A percentile compares a stretch with the other conserved stretches of the same genome.
phyloP scores from a whole-genome alignment of 2,329 filamentous ascomycete genomes.

The Sporothrix brunneoviolacea region DNA sequence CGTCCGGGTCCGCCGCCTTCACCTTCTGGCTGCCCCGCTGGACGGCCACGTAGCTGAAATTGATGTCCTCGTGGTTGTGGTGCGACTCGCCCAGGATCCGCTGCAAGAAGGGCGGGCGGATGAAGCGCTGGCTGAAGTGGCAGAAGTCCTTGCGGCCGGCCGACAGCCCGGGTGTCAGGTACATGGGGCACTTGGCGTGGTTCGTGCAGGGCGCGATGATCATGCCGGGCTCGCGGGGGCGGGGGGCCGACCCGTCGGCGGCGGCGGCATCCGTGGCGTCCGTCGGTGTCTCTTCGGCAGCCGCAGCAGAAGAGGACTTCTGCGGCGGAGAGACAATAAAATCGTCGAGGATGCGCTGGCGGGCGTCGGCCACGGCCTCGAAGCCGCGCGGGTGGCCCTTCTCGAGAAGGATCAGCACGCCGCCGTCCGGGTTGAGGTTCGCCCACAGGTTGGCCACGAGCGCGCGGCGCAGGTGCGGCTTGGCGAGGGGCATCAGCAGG shows the following conservation, averaged over 20 bases:
- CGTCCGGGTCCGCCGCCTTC: neutral
- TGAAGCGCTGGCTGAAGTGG: constrained; percentile 83
- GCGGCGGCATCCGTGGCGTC: constrained; percentile 13
- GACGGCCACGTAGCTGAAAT: constrained; percentile 84
- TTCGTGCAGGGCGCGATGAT: constrained; percentile 79
- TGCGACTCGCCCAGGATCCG: constrained; percentile 61
- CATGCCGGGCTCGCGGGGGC: constrained; percentile 51
- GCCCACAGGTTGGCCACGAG: constrained; percentile 86
- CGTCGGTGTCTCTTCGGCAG: constrained; percentile 1
- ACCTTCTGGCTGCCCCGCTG: constrained; percentile 56
- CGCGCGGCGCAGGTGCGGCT: constrained; percentile 69
- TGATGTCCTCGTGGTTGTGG: constrained; percentile 81
- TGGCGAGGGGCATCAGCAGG: constrained; percentile 66
- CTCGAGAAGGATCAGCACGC: constrained; percentile 79
- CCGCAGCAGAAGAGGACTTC: neutral
- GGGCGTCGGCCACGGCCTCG: constrained; percentile 80
- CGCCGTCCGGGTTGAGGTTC: constrained; percentile 74
- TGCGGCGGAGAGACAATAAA: constrained; percentile 59
- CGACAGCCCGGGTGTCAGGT: constrained; percentile 61
- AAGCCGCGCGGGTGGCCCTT: constrained; percentile 90
- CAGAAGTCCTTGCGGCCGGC: constrained; percentile 82
- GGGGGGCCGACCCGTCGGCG: constrained; percentile 13
- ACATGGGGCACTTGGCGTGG: constrained; percentile 85
- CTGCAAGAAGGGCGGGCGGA: constrained; percentile 76
- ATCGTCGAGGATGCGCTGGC: constrained; percentile 68